A percentile compares a stretch with the other conserved stretches of the same genome.
These are phyloP conservation scores for Nemania sp. DNA, from an alignment of 2,329 filamentous ascomycete genomes.

Conservation along the genomic window DNA sequence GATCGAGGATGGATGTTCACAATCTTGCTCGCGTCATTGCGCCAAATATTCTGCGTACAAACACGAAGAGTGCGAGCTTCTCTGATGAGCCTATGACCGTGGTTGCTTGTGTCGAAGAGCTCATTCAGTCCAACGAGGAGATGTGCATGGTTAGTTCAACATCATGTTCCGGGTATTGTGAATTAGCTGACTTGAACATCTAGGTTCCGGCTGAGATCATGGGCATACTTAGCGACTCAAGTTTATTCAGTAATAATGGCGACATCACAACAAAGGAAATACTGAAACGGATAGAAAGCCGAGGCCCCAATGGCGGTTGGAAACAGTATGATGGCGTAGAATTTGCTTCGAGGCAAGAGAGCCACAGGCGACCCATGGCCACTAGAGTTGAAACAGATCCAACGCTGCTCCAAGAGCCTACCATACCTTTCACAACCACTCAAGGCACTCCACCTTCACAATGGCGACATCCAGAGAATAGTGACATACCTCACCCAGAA, in stretches of 20 bases:
- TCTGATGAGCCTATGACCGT: conserved; percentile 90
- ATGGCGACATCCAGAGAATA: conserved; percentile 53
- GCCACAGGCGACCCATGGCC: conserved; percentile 58
- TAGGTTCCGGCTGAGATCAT: conserved; percentile 93
- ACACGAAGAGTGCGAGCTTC: conserved; percentile 66
- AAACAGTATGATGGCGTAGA: conserved; percentile 66
- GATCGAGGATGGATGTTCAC: conserved; percentile 98
- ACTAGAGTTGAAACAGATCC: conserved; percentile 85
- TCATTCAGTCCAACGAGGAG: conserved; percentile 92
- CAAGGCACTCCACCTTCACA: conserved; percentile 56
- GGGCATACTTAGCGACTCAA: conserved; percentile 80
- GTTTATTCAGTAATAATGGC: conserved; percentile 77
- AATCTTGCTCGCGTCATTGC: conserved; percentile 97
- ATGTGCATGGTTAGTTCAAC: conserved; percentile 85
- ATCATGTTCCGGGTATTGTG: background rate
- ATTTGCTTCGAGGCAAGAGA: conserved; percentile 60
- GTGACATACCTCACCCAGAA: conserved; percentile 50
- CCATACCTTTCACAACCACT: conserved; percentile 45
- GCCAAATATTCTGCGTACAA: conserved; percentile 86
- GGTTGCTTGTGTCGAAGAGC: conserved; percentile 87
- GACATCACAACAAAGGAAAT: conserved; percentile 98
- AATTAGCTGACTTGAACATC: conserved; percentile 19
- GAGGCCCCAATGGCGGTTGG: conserved; percentile 55
- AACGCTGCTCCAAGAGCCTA: conserved; percentile 65
- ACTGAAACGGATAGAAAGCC: conserved; percentile 87